phyloP scores from a whole-genome alignment of 768 basidiomycete genomes.

The Trametes elegans region DNA sequence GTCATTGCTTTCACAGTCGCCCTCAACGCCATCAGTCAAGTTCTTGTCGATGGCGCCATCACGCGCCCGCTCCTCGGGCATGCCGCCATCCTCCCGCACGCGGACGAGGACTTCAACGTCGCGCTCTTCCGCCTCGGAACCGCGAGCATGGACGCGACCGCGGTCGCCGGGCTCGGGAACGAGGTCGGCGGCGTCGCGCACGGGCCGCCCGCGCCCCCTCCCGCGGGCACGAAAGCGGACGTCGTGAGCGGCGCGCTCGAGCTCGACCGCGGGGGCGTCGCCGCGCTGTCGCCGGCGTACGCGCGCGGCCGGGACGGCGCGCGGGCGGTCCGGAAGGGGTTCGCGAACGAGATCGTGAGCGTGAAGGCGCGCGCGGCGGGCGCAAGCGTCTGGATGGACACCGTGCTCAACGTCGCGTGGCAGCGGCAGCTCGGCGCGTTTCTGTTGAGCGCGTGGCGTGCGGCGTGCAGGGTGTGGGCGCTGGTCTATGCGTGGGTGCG shows the following conservation, averaged over 20 bases:
- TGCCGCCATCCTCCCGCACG: conserved; percentile 45
- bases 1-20: conserved; percentile 57
- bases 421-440: conserved; percentile 39
- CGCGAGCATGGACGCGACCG: conserved; percentile 73
- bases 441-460: conserved; percentile 19
- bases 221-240: neutral
- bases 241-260: conserved; percentile 27
- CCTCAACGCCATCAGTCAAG: conserved; percentile 64
- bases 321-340: conserved; percentile 34
- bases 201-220: conserved; percentile 2
- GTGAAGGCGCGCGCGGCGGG: conserved; percentile 37
- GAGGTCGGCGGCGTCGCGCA: conserved; percentile 58
- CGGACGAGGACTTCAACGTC: conserved; percentile 73
- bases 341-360: conserved; percentile 50
- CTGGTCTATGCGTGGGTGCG: neutral
- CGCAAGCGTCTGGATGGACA: conserved; percentile 35
- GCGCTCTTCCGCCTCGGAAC: conserved; percentile 70
- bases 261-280: conserved; percentile 43
- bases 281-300: conserved; percentile 32
- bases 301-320: conserved; percentile 28
- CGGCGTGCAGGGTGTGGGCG: conserved; percentile 11
- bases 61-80: conserved; percentile 59
- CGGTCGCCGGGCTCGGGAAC: conserved; percentile 68
- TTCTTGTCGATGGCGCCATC: conserved; percentile 59
- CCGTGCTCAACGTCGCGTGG: conserved; percentile 37